Base-by-base conservation (phyloP, 306 rosid species). In the Vicia faba region DNA sequence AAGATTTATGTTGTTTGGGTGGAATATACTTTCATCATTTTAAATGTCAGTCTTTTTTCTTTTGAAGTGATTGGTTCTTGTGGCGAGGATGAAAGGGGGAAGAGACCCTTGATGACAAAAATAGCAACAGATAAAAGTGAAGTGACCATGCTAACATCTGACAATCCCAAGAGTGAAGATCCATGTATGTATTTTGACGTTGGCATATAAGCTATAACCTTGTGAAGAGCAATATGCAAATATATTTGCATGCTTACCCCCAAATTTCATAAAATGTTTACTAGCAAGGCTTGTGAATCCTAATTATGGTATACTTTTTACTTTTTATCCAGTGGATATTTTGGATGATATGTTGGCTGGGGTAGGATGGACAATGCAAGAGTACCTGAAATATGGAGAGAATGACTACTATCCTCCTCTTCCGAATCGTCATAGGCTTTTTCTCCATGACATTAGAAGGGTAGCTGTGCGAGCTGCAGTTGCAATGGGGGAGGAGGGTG, bases 401-500 rank as follows among this genome's bases (percentile, higher is more conserved):
- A 80, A 88, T 78, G 97, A 93, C 78, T 90, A 93, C 87, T 90
- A 90, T 25, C 99, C 99, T 7, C 97, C 96, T 80, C 97, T 90
- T 81, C 74, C 87, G 28, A 93, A 93, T 79, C 97, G 97, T 60
- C 91, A 90, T 70, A 84, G 97, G 79, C 80, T 93, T 71, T 93
- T 93, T 79, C 85, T 90, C 56, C 97, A 93, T 81, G 99, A 90
- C 77, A 83, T 93, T 58, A 83, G 96, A 83, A 75, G 89, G 75
- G 95, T 88, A 46, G 96, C 92, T 44, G 97, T 90, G 65, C 95
- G 99, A 43, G 87, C 88, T 81, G 90, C 96, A 13, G 97, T 93
- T 77, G 99, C 99, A 76, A 90, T 93, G 97, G 97, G 97, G 9
- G 99, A 93, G 86, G 99, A 90, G 82, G 97, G 92, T 56, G 99